phyloP scores from a whole-genome alignment of 2,329 filamentous ascomycete genomes.

The Colletotrichum australisinense region DNA sequence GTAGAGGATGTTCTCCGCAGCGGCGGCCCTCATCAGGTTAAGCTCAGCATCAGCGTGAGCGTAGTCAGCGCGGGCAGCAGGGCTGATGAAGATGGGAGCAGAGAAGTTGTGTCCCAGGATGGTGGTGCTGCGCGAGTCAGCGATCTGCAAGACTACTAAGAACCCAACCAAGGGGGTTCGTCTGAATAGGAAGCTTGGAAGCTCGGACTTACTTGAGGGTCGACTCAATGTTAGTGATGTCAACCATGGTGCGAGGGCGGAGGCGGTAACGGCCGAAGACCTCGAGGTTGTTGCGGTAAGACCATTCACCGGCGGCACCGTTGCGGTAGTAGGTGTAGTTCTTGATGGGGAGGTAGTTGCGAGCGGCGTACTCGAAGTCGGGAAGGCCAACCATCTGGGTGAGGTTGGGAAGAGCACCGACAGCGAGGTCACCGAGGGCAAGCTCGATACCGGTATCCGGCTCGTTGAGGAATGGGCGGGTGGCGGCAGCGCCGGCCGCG shows the following conservation, averaged over 20 bases:
- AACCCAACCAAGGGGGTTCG: neutral
- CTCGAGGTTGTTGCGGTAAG: conserved; percentile 68
- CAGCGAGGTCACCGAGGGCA: conserved; percentile 47
- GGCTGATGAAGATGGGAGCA: conserved; percentile 66
- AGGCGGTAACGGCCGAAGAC: conserved; percentile 61
- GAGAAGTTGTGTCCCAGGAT: conserved; percentile 65
- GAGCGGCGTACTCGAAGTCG: conserved; percentile 65
- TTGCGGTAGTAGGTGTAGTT: conserved; percentile 69
- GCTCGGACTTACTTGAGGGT: conserved; percentile 47
- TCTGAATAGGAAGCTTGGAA: neutral
- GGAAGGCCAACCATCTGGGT: conserved; percentile 59
- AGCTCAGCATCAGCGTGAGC: conserved; percentile 59
- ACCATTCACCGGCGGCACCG: conserved; percentile 66
- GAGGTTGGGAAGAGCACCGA: conserved; percentile 54
- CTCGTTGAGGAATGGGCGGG: conserved; percentile 57
- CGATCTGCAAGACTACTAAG: neutral
- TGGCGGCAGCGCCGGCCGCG: conserved; percentile 50
- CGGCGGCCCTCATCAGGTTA: conserved; percentile 62
- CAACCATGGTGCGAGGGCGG: conserved; percentile 60
- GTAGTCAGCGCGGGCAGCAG: conserved; percentile 57
- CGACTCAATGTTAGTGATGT: conserved; percentile 57
- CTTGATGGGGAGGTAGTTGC: conserved; percentile 56
- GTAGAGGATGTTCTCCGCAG: conserved; percentile 61
- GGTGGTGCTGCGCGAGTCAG: conserved; percentile 50
- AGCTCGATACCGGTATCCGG: conserved; percentile 59